These are phyloP conservation scores for Trypanosoma platydactyli DNA, from an alignment of 208 protist genomes.

Conservation along the genomic window DNA sequence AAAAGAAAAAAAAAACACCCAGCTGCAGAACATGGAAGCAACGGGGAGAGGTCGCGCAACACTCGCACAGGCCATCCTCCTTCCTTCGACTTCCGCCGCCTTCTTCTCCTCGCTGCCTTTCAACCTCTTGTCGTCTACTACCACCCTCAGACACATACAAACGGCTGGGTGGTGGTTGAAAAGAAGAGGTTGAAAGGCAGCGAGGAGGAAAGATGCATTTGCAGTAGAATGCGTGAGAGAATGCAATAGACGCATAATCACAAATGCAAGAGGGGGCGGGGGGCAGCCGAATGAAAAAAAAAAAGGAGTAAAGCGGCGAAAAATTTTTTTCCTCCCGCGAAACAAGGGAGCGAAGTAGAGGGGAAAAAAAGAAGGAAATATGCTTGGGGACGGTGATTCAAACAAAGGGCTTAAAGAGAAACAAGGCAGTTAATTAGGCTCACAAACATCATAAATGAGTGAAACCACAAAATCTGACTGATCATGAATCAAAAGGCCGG, in stretches of 20 bases:
- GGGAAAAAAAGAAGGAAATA: constrained; percentile 10
- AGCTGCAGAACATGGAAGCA: background rate
- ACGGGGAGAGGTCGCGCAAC: background rate
- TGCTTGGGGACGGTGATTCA: background rate
- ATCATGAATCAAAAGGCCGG: background rate
- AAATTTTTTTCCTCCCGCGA: background rate
- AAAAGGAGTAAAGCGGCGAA: background rate
- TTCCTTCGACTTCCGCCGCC: too few species aligned
- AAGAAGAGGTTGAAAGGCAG: background rate
- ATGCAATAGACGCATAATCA: constrained; percentile 11
- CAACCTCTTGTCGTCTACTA: background rate
- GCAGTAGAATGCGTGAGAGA: too few species aligned
- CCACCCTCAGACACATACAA: too few species aligned
- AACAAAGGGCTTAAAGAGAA: too few species aligned
- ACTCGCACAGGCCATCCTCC: too few species aligned
- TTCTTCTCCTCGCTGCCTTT: background rate
- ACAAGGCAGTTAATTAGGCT: background rate
- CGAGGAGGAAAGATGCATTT: background rate
- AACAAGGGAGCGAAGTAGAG: constrained; percentile 18
- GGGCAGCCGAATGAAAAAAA: background rate
- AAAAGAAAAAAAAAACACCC: constrained; percentile 14
- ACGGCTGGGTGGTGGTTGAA: too few species aligned
- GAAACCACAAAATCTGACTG: too few species aligned
- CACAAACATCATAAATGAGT: constrained; percentile 3
- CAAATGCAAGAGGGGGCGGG: background rate